phyloP scores from a whole-genome alignment of 2,329 filamentous ascomycete species.

The Fusarium concolor region DNA sequence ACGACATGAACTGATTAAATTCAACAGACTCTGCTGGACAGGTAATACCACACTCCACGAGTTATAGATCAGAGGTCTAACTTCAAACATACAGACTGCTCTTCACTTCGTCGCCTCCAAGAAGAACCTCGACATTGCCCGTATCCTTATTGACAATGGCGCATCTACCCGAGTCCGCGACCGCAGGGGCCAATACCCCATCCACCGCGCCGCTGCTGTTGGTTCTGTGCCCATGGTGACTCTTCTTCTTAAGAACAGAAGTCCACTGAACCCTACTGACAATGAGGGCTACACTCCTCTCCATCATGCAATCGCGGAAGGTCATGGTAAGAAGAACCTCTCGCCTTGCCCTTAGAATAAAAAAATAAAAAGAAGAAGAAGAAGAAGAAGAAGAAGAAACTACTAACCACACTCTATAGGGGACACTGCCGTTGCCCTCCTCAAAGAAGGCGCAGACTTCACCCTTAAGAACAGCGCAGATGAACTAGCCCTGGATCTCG shows the following conservation, averaged over 20 bases:
- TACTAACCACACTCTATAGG: conserved; percentile 55
- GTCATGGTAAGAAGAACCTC: conserved; percentile 64
- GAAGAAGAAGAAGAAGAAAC: too few relatives aligned
- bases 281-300: conserved; percentile 85
- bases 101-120: conserved; percentile 95
- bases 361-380: too few relatives aligned
- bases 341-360: too few relatives aligned
- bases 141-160: conserved; percentile 78
- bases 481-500: conserved; percentile 79
- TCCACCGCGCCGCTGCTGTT: conserved; percentile 91
- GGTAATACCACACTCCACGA: conserved; percentile 49
- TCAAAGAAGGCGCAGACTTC: conserved; percentile 86
- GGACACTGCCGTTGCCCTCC: conserved; percentile 82
- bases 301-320: conserved; percentile 86
- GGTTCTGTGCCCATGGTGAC: conserved; percentile 90
- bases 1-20: neutral
- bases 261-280: conserved; percentile 87
- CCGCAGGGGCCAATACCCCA: conserved; percentile 85
- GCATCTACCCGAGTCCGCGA: conserved; percentile 86
- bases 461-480: conserved; percentile 81
- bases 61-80: neutral
- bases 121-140: conserved; percentile 83
- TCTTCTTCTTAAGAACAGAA: conserved; percentile 79
- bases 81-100: conserved; percentile 69
- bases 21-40: conserved; percentile 73